Base-by-base conservation (phyloP, 306 rosid genomes). In the Vachellia collinsii region DNA sequence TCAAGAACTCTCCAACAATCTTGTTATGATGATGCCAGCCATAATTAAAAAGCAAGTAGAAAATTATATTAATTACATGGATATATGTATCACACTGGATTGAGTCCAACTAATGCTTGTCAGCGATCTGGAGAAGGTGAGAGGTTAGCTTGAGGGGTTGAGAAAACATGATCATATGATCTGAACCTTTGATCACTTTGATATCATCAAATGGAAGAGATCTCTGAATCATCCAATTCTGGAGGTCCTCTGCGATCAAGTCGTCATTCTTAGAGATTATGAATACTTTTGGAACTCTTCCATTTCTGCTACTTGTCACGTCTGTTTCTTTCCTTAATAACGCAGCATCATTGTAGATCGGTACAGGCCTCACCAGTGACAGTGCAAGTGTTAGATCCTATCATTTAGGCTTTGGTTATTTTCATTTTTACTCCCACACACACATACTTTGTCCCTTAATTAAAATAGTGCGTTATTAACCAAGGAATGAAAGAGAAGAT, bases 131-230 rank as follows among this genome's bases (percentile, higher is more conserved):
- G 1, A 65, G 59, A 68, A 85, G 85, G 29, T 0, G 6, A 19
- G 75, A 79, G 77, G 59, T 65, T 4, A 87, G 61, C 29, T 69
- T 53, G 7, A 22, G 11, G 2, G 87, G 84, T 73, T 74, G 65
- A 8, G 87, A 81, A 47, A 87, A 44, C 85, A 89, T 85, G 23
- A 79, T 87, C 90, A 87, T 87, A 68, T 87, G 89, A 74, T 85
- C 89, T 4, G 88, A 69, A 14, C 77, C 70, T 3, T 43, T 22
- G 1, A 87, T 81, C 50, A 83, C 67, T 72, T 72, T 77, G 11
- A 83, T 41, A 25, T 85, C 81, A 37, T 53, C 56, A 80, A 39
- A 80, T 0, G 84, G 82, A 17, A 80, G 87, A 75, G 75, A 83
- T 36, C 77, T 66, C 68, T n/a, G n/a, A 29, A 87, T 81, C 85